Evolutionary conservation across 495 filamentous ascomycete genomes (phyloP).

Genomic region (Chaetomium cochliodes): DNA sequence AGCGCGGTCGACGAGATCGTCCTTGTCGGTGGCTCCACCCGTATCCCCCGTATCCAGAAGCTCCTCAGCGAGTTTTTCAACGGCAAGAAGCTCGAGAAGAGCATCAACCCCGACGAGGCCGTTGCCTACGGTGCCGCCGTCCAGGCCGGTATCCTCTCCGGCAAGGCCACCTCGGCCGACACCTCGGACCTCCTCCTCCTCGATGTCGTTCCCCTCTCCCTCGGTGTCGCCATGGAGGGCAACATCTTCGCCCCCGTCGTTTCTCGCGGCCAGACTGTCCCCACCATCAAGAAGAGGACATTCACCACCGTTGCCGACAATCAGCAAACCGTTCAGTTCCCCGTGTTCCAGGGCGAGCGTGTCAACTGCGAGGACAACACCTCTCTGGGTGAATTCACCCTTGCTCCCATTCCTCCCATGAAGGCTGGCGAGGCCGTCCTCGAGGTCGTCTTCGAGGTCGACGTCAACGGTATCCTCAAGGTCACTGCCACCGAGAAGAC

Average conservation of each 20-base stretch:
- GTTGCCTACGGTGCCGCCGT: constrained; percentile 99
- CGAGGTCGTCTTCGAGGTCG: constrained; percentile 98
- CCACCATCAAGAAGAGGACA: constrained; percentile 90
- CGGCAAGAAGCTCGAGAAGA: constrained; percentile 99
- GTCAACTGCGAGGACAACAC: constrained; percentile 99
- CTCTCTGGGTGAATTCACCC: constrained; percentile 95
- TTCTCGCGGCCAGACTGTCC: constrained; percentile 84
- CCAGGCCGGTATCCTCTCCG: constrained; percentile 96
- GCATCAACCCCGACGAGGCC: constrained; percentile 99
- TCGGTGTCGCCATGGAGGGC: constrained; percentile 99
- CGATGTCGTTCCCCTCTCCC: constrained; percentile 94
- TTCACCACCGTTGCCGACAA: constrained; percentile 98
- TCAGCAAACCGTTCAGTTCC: constrained; percentile 96
- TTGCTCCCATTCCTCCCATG: constrained; percentile 96
- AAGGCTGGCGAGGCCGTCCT: constrained; percentile 96
- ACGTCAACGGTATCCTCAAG: constrained; percentile 99
- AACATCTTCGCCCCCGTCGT: constrained; percentile 99
- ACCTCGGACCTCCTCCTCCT: constrained; percentile 93
- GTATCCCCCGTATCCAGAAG: constrained; percentile 99
- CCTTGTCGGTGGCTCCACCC: constrained; percentile 96
- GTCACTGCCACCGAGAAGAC: constrained; percentile 99
- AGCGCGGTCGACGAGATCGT: constrained; percentile 95
- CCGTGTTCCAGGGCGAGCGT: constrained; percentile 97
- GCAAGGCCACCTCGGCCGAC: constrained; percentile 92
- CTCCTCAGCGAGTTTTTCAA: constrained; percentile 98